Base-by-base conservation (phyloP, 139 green algal species). In the Chlamydomonas schloesseri region DNA sequence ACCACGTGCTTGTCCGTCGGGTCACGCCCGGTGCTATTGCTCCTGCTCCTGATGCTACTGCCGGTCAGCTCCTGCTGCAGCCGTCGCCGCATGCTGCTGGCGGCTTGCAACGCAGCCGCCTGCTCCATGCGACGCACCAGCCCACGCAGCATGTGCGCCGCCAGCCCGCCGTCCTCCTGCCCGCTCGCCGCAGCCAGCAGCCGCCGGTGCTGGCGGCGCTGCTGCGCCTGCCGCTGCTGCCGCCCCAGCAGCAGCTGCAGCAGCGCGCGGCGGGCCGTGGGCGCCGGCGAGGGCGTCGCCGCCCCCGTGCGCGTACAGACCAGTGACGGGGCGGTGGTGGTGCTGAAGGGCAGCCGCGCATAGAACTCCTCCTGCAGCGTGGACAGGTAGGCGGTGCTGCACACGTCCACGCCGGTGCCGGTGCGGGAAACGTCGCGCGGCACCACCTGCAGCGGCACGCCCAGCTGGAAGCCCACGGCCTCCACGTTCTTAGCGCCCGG, bases 391-490 rank as follows among this genome's bases (percentile, higher is more conserved):
- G 18, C 10, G 28, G 75, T 4, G 33, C 36, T 20, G 26, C 58
- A 72, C 46, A 68, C 50, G 58, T 72, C 58, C 13, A 3, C 42
- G 42, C 42, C 42, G 42, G 8, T 5, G 6, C 42, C 42, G 42
- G 8, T 50, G 42, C 42, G 42, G 28, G 29, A 2, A 23, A 5
- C 31, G 67, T 46, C 31, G 15, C 14, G 42, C 42, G 42, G 42
- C 46, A 84, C 64, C 42, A 84, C 10, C 13, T 6, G 5, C 42
- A 84, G 65, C 11, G 78, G 78, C 20, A 84, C 64, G n/a, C 15
- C 17, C 29, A 75, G 36, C 15, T 74, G n/a, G 29, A 64, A 84
- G 15, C 64, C 46, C 2, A 65, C 18, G 0, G 46, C 33, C 5
- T 8, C 28, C 5, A 84, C 78, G 21, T 53, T n/a, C 24, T 53